Conservation (phyloP, 345 rosid genomes). For the Gynandropsis gynandra region DNA sequence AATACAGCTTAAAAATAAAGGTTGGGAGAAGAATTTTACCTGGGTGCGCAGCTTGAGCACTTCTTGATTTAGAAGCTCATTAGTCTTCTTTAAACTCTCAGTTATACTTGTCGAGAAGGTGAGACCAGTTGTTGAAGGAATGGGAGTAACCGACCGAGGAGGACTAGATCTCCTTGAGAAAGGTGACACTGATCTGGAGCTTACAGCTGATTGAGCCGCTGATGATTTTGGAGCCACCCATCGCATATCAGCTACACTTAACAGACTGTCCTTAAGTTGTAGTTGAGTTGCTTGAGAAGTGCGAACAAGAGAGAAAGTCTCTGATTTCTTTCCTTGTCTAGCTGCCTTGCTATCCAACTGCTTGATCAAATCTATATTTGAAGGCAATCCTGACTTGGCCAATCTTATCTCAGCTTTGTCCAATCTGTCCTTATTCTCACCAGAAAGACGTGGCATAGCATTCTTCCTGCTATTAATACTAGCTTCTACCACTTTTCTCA, state of each 20-base stretch:
- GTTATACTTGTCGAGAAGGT: conserved; percentile 66
- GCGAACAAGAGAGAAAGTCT: conserved; percentile 67
- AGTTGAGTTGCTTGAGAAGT: conserved; percentile 61
- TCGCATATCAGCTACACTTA: conserved; percentile 54
- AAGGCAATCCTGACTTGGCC: conserved; percentile 58
- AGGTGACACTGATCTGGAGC: conserved; percentile 93
- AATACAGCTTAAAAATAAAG: neutral
- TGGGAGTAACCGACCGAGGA: conserved; percentile 93
- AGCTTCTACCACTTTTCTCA: conserved; percentile 64
- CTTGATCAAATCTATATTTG: conserved; percentile 85
- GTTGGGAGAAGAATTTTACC: conserved; percentile 34
- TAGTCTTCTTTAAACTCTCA: conserved; percentile 91
- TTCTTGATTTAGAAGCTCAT: conserved; percentile 88
- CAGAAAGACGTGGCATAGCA: conserved; percentile 73
- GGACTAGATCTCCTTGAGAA: conserved; percentile 94
- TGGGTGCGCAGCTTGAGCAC: conserved; percentile 78
- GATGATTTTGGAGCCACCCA: conserved; percentile 59
- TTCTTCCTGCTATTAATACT: conserved; percentile 50
- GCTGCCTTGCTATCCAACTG: conserved; percentile 92
- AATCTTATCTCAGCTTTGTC: conserved; percentile 79
- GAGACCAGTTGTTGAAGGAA: conserved; percentile 76
- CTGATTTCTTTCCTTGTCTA: conserved; percentile 74
- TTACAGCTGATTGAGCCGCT: conserved; percentile 64
- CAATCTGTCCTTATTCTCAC: conserved; percentile 81
- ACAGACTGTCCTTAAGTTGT: conserved; percentile 74